Conservation (phyloP, 208 protist genomes). For the Leishmania gerbilli region DNA sequence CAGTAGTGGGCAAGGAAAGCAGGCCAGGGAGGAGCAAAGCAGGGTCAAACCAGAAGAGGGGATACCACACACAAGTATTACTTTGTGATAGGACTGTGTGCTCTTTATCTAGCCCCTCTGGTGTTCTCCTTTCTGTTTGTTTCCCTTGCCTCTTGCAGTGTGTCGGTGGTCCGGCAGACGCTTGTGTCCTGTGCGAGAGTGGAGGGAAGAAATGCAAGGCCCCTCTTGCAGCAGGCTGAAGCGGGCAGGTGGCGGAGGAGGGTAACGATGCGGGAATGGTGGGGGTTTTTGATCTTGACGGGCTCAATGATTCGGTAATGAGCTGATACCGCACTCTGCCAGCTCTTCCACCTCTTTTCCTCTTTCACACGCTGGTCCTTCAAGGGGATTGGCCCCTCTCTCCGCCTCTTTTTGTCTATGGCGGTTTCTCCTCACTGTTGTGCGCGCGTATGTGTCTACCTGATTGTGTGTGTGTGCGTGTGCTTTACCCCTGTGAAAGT, state of each 20-base stretch:
- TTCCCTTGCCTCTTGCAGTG: neutral
- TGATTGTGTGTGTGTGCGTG: slow-evolving; percentile 6
- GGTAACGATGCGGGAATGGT: neutral
- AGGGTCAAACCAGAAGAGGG: neutral
- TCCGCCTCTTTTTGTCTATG: neutral
- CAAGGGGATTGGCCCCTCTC: neutral
- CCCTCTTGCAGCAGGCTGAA: neutral
- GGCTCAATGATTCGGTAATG: neutral
- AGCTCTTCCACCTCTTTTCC: neutral
- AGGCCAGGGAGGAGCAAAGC: neutral
- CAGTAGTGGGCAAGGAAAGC: neutral
- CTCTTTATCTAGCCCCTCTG: neutral
- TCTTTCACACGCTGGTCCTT: neutral
- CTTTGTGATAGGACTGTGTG: neutral
- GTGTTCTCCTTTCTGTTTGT: neutral
- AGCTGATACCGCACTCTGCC: neutral
- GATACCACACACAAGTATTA: neutral
- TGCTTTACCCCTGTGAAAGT: neutral
- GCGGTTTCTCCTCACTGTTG: neutral
- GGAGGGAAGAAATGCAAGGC: neutral
- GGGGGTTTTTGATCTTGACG: neutral
- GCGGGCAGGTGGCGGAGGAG: neutral
- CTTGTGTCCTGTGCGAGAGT: neutral
- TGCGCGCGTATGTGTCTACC: neutral
- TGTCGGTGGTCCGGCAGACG: neutral